A percentile compares a stretch with the other conserved stretches of the same genome.
Evolutionary conservation across 345 rosid species (phyloP).

Genomic region (Lepidium aucheri): DNA sequence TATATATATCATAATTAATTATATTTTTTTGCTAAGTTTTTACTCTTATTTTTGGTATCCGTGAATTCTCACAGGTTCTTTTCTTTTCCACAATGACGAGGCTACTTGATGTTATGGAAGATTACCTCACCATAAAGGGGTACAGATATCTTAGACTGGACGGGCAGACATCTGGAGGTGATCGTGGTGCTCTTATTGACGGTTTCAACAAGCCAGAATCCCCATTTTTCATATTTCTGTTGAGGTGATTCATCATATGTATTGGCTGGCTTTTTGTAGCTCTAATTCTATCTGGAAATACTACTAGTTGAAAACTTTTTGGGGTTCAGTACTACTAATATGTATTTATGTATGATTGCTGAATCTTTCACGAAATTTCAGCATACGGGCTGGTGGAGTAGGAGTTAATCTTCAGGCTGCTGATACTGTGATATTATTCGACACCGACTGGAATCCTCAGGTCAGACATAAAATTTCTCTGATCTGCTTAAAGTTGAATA

Average conservation of each 20-base stretch:
- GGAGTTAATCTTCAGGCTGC: constrained; percentile 96
- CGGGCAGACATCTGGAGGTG: constrained; percentile 71
- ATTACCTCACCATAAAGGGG: constrained; percentile 59
- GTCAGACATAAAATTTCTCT: constrained; percentile 20
- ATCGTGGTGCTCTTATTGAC: constrained; percentile 79
- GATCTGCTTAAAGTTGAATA: not conserved
- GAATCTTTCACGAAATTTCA: constrained; percentile 14
- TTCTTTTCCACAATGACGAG: constrained; percentile 97
- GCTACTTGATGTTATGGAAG: constrained; percentile 93
- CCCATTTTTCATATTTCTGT: constrained; percentile 73
- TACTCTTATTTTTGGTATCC: not conserved
- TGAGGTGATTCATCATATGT: constrained; percentile 39
- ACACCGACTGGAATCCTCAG: constrained; percentile 98
- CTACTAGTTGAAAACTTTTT: not conserved
- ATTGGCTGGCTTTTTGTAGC: not conserved
- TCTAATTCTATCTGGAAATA: not conserved
- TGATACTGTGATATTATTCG: constrained; percentile 84
- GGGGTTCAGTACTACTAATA: not conserved
- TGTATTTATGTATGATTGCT: not conserved
- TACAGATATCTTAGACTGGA: constrained; percentile 78
- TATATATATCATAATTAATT: not conserved
- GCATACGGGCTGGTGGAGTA: constrained; percentile 96
- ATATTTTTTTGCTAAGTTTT: not conserved
- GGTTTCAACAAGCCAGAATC: constrained; percentile 57
- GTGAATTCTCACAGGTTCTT: constrained; percentile 26